Conservation (phyloP, 257 asterid species). For the Hygrophila difformis region DNA sequence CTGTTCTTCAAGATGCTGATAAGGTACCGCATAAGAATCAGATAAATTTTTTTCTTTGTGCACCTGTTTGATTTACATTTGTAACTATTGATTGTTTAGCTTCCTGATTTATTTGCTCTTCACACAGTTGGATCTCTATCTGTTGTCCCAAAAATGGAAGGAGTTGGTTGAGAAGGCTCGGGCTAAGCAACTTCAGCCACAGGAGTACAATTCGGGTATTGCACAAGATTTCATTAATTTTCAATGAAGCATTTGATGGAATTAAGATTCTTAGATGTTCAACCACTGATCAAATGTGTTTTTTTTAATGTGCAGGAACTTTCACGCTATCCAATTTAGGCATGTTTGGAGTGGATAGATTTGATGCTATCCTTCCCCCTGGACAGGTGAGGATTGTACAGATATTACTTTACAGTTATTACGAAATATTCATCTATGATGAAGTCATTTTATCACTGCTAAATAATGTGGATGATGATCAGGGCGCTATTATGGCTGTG, state of each 20-base stretch:
- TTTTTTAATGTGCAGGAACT: constrained; percentile 35
- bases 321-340: constrained; percentile 59
- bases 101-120: constrained; percentile 6
- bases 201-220: constrained; percentile 53
- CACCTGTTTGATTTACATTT: not conserved
- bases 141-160: constrained; percentile 58
- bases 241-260: not conserved
- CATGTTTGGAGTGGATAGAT: constrained; percentile 64
- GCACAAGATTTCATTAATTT: not conserved
- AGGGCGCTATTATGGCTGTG: constrained; percentile 89
- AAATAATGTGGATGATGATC: constrained; percentile 10
- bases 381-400: constrained; percentile 39
- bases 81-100: not conserved
- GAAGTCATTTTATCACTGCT: not conserved
- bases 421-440: not conserved
- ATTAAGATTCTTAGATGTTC: not conserved
- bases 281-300: not conserved
- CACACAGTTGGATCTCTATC: constrained; percentile 51
- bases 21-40: constrained; percentile 23
- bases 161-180: constrained; percentile 63
- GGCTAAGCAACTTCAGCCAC: constrained; percentile 63
- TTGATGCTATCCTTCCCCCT: constrained; percentile 69
- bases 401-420: too few species aligned
- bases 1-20: constrained; percentile 64
- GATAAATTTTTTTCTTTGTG: not conserved